Evolutionary conservation across 1,139 yeast species (phyloP).

Genomic region (Blastobotrys aristatus): DNA sequence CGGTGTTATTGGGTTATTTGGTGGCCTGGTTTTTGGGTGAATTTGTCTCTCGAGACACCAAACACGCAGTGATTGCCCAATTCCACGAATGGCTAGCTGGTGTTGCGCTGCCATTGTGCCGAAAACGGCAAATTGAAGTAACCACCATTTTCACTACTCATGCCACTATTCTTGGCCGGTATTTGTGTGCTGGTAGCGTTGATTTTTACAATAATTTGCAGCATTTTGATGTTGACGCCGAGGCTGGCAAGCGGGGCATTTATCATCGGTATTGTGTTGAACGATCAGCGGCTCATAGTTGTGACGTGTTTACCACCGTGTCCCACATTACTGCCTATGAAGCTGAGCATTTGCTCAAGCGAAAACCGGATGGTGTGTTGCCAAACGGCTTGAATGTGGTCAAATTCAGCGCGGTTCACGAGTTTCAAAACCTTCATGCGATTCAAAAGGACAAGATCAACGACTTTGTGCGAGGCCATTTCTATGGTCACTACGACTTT

Average conservation of each 20-base stretch:
- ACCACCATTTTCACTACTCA: conserved; percentile 97
- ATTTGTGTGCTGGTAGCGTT: conserved; percentile 91
- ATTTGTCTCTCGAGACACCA: conserved; percentile 72
- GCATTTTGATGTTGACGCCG: conserved; percentile 91
- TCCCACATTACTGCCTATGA: conserved; percentile 96
- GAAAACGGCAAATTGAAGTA: conserved; percentile 86
- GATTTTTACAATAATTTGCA: conserved; percentile 92
- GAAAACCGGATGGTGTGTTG: conserved; percentile 96
- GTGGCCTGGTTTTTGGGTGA: conserved; percentile 98
- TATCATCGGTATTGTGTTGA: conserved; percentile 96
- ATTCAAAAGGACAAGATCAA: conserved; percentile 84
- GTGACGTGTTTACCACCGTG: conserved; percentile 96
- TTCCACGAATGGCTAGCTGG: conserved; percentile 99
- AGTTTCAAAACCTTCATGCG: conserved; percentile 95
- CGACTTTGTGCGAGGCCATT: conserved; percentile 94
- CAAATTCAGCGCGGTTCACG: conserved; percentile 96
- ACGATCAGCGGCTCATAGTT: conserved; percentile 92
- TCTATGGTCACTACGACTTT: conserved; percentile 93
- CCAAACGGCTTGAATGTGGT: conserved; percentile 96
- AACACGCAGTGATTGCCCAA: conserved; percentile 87
- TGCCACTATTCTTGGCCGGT: conserved; percentile 91
- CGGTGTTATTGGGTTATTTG: conserved; percentile 84
- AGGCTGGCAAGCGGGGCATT: conserved; percentile 96
- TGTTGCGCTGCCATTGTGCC: conserved; percentile 85
- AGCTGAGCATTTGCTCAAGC: conserved; percentile 83